Evolutionary conservation across 164 flowering plant genomes (phyloP), one percentile per base, ranked within the genome.

Genomic region (Warburgia ugandensis): DNA sequence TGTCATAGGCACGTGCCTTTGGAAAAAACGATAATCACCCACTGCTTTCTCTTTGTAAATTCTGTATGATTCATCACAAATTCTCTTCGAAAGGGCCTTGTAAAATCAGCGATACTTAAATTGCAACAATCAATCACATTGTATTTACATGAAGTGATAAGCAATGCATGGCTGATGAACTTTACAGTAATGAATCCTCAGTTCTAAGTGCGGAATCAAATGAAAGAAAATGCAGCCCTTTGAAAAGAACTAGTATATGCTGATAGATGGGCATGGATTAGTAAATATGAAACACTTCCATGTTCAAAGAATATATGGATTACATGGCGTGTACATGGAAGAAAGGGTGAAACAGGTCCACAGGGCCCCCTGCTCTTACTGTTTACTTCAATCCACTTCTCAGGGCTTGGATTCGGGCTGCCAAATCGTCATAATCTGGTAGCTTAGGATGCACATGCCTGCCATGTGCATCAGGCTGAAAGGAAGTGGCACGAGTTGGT

Each of bases 391-490:
- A 25, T 36, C 27, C 41, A 11, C 80, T 76, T 68, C 70, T 79
- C 52, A 88, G 61, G 25, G 94, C 82, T 11, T 85, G 85, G 68
- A 92, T 71, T 6, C 69, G 54, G 2, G 77, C 77, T 3, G 75
- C 75, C 56, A 81, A 64, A 6, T 76, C 84, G 60, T 78, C 88
- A 41, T 66, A 77, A 27, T 79, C 82, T 0, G 80, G 82, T 10
- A 78, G 71, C 62, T 71, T 78, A 1, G 88, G 90, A 61, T 84
- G 96, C 53, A 75, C 81, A 41, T 73, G 85, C 2, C 48, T 49
- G 1, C 48, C 50, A 32, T 35, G 38, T 4, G 29, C 45, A 2
- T 70, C 76, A 0, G 80, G 77, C 56, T 78, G 76, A 25, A 79
- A 71, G 1, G 97, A 75, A 37, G 74, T 54, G 16, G 85, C 80